Evolutionary conservation across 768 basidiomycete genomes (phyloP).

Genomic region (Saitozyma sp.): DNA sequence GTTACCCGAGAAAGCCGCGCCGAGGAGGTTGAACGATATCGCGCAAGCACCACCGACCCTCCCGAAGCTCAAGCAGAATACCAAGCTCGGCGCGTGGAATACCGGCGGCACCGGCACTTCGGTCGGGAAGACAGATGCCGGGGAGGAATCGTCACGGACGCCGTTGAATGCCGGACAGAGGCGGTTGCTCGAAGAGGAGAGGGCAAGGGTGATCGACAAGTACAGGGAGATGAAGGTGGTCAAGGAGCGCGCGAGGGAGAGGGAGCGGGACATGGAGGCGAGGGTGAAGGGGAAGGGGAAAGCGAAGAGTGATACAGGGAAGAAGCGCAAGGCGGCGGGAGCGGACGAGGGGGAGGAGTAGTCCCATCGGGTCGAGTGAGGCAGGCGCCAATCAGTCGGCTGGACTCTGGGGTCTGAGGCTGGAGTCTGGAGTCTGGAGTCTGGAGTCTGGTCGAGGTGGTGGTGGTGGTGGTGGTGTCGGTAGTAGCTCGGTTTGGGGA

Average conservation of each 20-base stretch:
- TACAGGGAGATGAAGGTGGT: constrained; percentile 51
- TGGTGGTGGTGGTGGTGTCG: too few relatives aligned
- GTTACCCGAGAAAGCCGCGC: constrained; percentile 28
- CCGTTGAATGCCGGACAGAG: constrained; percentile 44
- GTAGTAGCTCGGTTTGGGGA: too few relatives aligned
- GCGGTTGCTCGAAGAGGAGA: constrained; percentile 47
- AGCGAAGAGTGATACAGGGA: neutral
- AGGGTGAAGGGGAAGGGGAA: constrained; percentile 3
- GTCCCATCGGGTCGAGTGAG: too few relatives aligned
- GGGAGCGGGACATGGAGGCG: constrained; percentile 9
- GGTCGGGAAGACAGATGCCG: neutral
- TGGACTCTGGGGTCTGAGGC: too few relatives aligned
- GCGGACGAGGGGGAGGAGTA: too few relatives aligned
- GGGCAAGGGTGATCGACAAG: constrained; percentile 46
- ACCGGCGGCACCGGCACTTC: constrained; percentile 20
- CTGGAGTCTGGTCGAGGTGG: too few relatives aligned
- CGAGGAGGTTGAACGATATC: constrained; percentile 43
- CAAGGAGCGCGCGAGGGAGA: constrained; percentile 29
- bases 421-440: too few relatives aligned
- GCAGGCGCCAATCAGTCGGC: too few relatives aligned
- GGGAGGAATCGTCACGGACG: constrained; percentile 19
- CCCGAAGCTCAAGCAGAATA: constrained; percentile 30
- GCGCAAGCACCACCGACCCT: constrained; percentile 47
- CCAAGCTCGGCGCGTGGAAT: neutral
- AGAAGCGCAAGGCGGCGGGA: too few relatives aligned